Evolutionary conservation across 2,329 filamentous ascomycete species (phyloP).

Genomic region (Hypoxylon sp.): DNA sequence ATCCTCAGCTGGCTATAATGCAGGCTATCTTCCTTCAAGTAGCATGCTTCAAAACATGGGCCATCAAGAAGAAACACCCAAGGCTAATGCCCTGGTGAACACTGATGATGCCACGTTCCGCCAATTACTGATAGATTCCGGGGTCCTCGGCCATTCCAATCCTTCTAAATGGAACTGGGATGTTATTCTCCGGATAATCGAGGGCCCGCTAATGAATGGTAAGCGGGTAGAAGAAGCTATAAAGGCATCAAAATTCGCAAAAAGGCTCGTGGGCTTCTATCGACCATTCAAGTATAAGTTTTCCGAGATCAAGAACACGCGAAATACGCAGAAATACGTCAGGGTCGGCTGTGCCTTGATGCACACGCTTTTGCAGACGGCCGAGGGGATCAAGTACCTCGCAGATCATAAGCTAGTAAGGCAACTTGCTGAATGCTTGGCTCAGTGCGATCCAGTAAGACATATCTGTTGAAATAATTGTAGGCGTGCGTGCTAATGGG

Average conservation of each 20-base stretch:
- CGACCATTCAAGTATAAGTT: constrained; percentile 97
- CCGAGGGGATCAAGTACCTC: constrained; percentile 86
- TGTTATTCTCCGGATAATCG: constrained; percentile 87
- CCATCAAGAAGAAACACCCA: constrained; percentile 68
- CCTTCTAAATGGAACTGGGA: constrained; percentile 99
- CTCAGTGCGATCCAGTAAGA: constrained; percentile 88
- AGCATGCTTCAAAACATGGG: constrained; percentile 62
- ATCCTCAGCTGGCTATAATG: constrained; percentile 61
- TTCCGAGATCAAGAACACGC: constrained; percentile 87
- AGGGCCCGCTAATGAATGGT: constrained; percentile 89
- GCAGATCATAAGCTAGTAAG: constrained; percentile 92
- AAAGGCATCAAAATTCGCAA: constrained; percentile 95
- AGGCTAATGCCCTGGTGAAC: constrained; percentile 60
- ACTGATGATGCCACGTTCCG: constrained; percentile 73
- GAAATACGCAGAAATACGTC: constrained; percentile 94
- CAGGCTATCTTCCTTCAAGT: constrained; percentile 55
- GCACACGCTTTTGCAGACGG: constrained; percentile 84
- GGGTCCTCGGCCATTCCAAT: constrained; percentile 89
- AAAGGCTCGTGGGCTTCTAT: constrained; percentile 93
- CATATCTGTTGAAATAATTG: constrained; percentile 1
- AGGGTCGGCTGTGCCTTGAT: constrained; percentile 89
- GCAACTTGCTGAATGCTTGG: constrained; percentile 94
- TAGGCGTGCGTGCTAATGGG: constrained; percentile 35
- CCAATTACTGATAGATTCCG: constrained; percentile 78
- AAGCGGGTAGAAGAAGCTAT: constrained; percentile 95